Evolutionary conservation across 208 protist species (phyloP), one percentile per base, ranked within the genome.

Genomic region (Wallacemonas collosoma): DNA sequence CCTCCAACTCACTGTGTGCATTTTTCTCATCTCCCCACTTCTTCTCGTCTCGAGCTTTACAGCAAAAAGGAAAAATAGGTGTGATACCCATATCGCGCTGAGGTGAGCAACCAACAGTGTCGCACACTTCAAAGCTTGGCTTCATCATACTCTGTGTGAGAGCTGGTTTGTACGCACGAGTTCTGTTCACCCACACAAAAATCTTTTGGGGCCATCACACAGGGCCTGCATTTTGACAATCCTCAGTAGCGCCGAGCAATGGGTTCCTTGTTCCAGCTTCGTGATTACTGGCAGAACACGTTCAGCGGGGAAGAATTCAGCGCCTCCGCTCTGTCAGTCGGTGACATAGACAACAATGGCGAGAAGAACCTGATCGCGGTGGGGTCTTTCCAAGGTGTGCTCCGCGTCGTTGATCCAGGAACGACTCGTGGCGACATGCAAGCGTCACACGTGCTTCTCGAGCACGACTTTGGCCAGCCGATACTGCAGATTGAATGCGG

Each of bases 201-300:
- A 0, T 26, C 26, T 26, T 26, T 26, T 0, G 26, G 26, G 26
- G 26, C 26, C 26, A 26, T 26, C 26, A 26, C 26, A 26, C 26
- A 26, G 26, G 26, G 26, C 26, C 26, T 26, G 26, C 26, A 26
- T 0, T 26, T 26, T 26, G 26, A 26, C 26, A 26, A 26, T 26
- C 26, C 26, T 26, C 26, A 26, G 26, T 26, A 26, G 26, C 26
- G 26, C 26, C 26, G 0, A 26, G 26, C 26, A 26, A 98, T 97
- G 90, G 93, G 93, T 17, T 97, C 93, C 0, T 79, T 98, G 5
- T 98, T 98, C 65, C 92, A 95, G 72, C 63, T 95, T 43, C 91
- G 94, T 8, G 95, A 98, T 48, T 95, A 82, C 66, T 98, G 95
- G 95, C 84, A 86, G 38, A 86, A 70, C 44, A 88, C 79, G n/a